A percentile compares a stretch with the other conserved stretches of the same genome.
These are phyloP conservation scores for Ormosia emarginata DNA, from an alignment of 306 rosid species.

Conservation along the genomic window DNA sequence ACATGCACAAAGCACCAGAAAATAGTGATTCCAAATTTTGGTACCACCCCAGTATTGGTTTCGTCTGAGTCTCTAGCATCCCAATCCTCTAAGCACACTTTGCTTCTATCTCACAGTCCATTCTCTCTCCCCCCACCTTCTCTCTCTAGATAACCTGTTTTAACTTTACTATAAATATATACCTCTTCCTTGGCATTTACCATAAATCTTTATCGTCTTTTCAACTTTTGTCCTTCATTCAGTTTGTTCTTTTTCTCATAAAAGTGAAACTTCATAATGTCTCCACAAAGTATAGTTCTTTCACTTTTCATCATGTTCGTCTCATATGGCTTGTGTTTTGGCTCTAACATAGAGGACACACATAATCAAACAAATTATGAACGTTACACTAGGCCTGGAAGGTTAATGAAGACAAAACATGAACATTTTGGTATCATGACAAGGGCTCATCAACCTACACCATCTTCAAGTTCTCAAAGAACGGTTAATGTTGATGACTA, in stretches of 20 bases:
- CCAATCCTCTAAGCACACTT: neutral
- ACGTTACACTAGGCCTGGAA: neutral
- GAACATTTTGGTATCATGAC: conserved; percentile 4
- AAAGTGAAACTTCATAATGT: conserved; percentile 32
- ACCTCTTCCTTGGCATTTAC: conserved; percentile 26
- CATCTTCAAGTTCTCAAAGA: neutral
- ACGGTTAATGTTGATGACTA: conserved; percentile 45
- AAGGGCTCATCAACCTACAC: neutral
- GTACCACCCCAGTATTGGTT: conserved; percentile 30
- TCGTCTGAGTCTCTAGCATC: conserved; percentile 24
- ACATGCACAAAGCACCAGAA: conserved; percentile 36
- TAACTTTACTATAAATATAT: conserved; percentile 35
- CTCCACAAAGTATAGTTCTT: conserved; percentile 15
- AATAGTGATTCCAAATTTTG: conserved; percentile 20
- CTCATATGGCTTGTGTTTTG: conserved; percentile 35
- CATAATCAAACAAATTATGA: neutral
- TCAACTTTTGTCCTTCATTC: neutral
- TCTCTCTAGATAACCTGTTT: conserved; percentile 8
- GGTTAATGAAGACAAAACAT: neutral
- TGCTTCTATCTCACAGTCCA: conserved; percentile 10
- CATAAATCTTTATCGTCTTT: neutral
- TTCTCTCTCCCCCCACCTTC: neutral
- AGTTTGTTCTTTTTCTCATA: neutral
- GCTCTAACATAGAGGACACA: conserved; percentile 17
- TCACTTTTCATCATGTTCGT: conserved; percentile 19